phyloP scores from a whole-genome alignment of 257 asterid genomes.

The Solanum etuberosum region DNA sequence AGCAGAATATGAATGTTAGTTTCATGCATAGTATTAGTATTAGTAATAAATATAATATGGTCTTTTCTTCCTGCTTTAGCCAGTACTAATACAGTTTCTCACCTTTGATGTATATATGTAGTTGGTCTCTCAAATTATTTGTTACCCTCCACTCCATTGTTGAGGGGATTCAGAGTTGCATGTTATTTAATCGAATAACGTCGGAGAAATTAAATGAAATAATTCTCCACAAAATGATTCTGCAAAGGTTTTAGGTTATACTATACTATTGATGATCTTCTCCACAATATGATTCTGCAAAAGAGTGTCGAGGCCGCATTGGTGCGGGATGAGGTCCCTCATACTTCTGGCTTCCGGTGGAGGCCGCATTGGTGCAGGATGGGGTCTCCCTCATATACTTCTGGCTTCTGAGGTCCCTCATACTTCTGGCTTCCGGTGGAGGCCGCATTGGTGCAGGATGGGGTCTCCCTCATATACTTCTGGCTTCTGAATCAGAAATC shows the following conservation, averaged over 20 bases:
- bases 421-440: no score
- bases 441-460: no score
- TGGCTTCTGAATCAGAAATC: neutral
- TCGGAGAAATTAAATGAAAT: neutral
- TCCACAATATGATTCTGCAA: no score
- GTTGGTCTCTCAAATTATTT: neutral
- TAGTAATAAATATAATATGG: neutral
- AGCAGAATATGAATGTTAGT: neutral
- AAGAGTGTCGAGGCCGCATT: no score
- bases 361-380: no score
- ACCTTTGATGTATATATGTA: neutral
- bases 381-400: no score
- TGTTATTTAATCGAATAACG: no score
- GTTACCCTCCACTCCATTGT: neutral
- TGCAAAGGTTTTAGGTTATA: neutral
- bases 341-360: no score
- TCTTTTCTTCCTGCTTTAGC: neutral
- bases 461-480: no score
- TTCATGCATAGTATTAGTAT: neutral
- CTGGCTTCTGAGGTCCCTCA: no score
- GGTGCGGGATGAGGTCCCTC: no score
- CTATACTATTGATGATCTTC: neutral
- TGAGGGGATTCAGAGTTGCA: neutral
- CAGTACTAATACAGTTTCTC: neutral
- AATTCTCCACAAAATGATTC: neutral